phyloP scores from a whole-genome alignment of 1,284 basidiomycete genomes.

The Ceratobasidium sp. region DNA sequence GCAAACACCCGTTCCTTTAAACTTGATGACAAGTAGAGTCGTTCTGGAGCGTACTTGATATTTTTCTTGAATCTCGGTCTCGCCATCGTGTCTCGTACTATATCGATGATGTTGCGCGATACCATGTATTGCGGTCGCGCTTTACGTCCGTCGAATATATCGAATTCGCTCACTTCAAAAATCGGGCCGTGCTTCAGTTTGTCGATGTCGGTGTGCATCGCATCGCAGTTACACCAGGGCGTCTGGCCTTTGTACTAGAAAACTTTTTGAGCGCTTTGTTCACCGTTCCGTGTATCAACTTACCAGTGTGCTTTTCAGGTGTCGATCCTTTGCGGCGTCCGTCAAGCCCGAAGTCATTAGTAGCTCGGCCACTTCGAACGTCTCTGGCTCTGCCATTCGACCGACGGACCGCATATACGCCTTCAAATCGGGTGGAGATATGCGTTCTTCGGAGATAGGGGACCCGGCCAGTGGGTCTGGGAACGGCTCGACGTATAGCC shows the following conservation, averaged over 20 bases:
- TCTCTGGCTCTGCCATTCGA: neutral
- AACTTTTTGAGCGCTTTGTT: neutral
- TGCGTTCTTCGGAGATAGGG: neutral
- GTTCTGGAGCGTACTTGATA: neutral
- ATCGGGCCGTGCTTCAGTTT: constrained; percentile 5
- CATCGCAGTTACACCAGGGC: constrained; percentile 5
- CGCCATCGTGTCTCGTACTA: neutral
- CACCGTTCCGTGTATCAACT: neutral
- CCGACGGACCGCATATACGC: constrained; percentile 17
- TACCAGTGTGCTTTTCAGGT: constrained; percentile 14
- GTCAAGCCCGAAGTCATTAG: constrained; percentile 18
- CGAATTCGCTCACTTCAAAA: neutral
- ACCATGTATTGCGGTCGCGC: constrained; percentile 3
- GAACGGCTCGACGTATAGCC: constrained; percentile 5
- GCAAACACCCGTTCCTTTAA: neutral
- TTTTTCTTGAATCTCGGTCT: neutral
- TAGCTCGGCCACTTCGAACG: constrained; percentile 21
- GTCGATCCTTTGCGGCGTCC: constrained; percentile 19
- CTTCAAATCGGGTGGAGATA: neutral
- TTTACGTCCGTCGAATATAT: neutral
- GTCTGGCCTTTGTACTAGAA: neutral
- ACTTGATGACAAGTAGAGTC: neutral
- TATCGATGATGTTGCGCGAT: neutral
- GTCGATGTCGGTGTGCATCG: neutral
- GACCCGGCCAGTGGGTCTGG: constrained; percentile 11